Evolutionary conservation across 345 rosid species (phyloP), one percentile per base, ranked within the genome.

Genomic region (Linum usitatissimum): DNA sequence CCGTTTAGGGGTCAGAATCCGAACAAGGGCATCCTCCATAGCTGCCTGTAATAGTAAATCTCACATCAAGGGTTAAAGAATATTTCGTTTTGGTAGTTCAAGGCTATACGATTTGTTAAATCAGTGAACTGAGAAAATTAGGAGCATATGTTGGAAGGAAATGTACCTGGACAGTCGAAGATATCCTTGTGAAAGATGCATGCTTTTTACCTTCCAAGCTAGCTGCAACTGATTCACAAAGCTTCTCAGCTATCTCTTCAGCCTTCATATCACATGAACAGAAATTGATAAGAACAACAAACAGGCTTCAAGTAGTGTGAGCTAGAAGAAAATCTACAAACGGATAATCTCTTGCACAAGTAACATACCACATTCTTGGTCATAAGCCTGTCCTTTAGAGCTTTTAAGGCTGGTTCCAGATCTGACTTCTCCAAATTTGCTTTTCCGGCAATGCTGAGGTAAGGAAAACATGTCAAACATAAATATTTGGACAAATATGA

Each of bases 231-330:
- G 99, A 94, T 74, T 94, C 99, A 79, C 96, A 90, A 48, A 94
- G 97, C 81, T 87, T 94, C 78, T 80, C 99, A 19, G 97, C 97
- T 65, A 93, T 94, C 87, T 86, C 96, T 81, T 86, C 99, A 30
- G 99, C 99, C 99, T 93, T 57, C 18, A 77, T 70, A 53, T 2
- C 74, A 48, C 51, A 59, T 6, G 28, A 30, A 42, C 2, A 61
- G n/a, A 54, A 57, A 23, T 59, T 48, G 60, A 63, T 64, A 63
- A 63, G 55, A 56, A 59, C 18, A 58, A 17, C 6, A 55, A 0
- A 15, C 18, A 51, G 45, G 45, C 5, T 45, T 19, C n/a, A 58
- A 56, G 59, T 23, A 60, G 5, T 34, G 0, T 17, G 7, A 59
- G 53, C 57, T 13, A 18, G 57, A 63, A 60, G 62, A 6, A 12